Conservation (phyloP, 1,284 basidiomycete genomes). For the Boletus chippewaensis region DNA sequence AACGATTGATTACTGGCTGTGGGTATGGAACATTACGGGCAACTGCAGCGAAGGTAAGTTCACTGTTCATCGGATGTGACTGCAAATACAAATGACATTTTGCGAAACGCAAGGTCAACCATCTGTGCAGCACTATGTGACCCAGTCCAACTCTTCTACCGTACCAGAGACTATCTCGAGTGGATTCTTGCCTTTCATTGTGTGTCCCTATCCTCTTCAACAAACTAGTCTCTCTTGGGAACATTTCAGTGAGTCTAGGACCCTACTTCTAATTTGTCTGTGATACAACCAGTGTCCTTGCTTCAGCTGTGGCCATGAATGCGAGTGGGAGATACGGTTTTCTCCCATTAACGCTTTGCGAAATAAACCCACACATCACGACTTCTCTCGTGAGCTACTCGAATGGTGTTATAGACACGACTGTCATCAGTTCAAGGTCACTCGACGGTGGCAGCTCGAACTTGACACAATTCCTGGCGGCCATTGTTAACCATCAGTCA, state of each 20-base stretch:
- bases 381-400: constrained; percentile 16
- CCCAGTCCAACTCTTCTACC: constrained; percentile 8
- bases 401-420: neutral
- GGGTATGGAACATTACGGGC: constrained; percentile 10
- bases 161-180: neutral
- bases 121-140: constrained; percentile 15
- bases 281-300: neutral
- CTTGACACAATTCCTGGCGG: constrained; percentile 14
- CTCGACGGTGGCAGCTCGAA: constrained; percentile 7
- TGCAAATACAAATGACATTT: neutral
- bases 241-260: constrained; percentile 1
- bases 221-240: constrained; percentile 4
- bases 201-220: constrained; percentile 14
- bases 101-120: constrained; percentile 2
- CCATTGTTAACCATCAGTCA: constrained; percentile 8
- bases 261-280: neutral
- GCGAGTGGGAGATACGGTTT: constrained; percentile 15
- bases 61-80: neutral
- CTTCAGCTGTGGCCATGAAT: constrained; percentile 5
- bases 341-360: constrained; percentile 8
- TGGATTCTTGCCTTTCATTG: constrained; percentile 6
- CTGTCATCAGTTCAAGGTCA: neutral
- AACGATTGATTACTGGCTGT: constrained; percentile 7
- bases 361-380: constrained; percentile 14
- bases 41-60: constrained; percentile 5